These are phyloP conservation scores for Friedmanniomyces simplex DNA, from an alignment of 495 filamentous ascomycete genomes.

Conservation along the genomic window DNA sequence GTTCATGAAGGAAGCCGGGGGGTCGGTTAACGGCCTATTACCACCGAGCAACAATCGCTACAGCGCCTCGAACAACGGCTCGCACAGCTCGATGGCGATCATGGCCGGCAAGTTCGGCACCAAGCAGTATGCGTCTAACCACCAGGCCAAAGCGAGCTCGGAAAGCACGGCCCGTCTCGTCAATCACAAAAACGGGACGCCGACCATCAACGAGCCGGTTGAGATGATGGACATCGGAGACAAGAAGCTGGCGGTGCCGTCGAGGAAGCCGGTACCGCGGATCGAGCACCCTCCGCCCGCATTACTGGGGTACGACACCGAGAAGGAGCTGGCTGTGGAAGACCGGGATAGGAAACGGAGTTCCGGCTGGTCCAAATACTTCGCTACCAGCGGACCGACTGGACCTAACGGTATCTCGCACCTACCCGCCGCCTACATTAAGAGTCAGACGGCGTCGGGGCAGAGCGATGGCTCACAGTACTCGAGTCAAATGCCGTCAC, in stretches of 20 bases:
- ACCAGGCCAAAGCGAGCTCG: conserved; percentile 24
- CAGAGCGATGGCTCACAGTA: conserved; percentile 11
- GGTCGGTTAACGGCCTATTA: conserved; percentile 32
- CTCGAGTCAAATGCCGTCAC: conserved; percentile 2
- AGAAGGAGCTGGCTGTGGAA: conserved; percentile 4
- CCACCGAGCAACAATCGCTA: conserved; percentile 10
- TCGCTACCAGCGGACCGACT: conserved; percentile 43
- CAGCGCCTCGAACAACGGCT: conserved; percentile 17
- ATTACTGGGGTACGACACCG: background rate
- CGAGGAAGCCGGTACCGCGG: conserved; percentile 1
- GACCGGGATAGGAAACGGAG: conserved; percentile 33
- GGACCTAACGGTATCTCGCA: conserved; percentile 30
- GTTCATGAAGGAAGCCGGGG: conserved; percentile 42
- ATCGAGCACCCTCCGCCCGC: conserved; percentile 2
- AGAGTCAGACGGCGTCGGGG: background rate
- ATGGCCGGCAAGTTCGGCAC: conserved; percentile 35
- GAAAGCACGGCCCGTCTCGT: conserved; percentile 28
- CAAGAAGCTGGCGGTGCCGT: background rate
- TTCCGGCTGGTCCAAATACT: conserved; percentile 55
- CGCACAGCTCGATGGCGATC: conserved; percentile 33
- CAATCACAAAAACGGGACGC: conserved; percentile 23
- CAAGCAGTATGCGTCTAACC: conserved; percentile 26
- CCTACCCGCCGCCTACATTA: conserved; percentile 17
- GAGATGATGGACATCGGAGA: conserved; percentile 26
- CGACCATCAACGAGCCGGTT: conserved; percentile 23